A percentile compares a stretch with the other conserved stretches of the same genome.
phyloP scores from a whole-genome alignment of 2,329 filamentous ascomycete species.

The Rugonectria rugulosa region DNA sequence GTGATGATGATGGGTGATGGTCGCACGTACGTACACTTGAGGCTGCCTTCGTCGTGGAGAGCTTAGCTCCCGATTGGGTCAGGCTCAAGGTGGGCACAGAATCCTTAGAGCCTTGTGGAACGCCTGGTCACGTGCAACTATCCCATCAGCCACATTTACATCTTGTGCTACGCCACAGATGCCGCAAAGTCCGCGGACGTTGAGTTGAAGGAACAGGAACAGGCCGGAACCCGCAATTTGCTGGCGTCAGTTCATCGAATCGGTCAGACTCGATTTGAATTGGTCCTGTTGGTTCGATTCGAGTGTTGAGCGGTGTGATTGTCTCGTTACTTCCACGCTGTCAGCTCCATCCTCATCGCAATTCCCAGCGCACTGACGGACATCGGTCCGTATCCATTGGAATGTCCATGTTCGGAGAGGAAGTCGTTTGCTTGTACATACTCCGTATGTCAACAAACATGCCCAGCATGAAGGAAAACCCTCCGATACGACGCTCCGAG shows the following conservation, averaged over 20 bases:
- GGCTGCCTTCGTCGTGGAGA: conserved; percentile 41
- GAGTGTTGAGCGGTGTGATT: not conserved
- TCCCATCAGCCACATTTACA: conserved; percentile 17
- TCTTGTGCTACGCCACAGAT: not conserved
- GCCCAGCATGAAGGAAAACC: not conserved
- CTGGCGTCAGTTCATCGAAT: not conserved
- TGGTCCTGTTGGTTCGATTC: not conserved
- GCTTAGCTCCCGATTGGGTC: conserved; percentile 42
- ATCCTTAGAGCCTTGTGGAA: conserved; percentile 14
- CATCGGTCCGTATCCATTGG: no score
- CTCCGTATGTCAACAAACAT: no score
- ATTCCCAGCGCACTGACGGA: not conserved
- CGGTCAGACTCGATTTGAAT: not conserved
- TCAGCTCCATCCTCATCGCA: not conserved
- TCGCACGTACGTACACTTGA: conserved; percentile 43
- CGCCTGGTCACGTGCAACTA: conserved; percentile 18
- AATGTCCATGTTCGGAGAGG: no score
- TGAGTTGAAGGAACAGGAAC: no score
- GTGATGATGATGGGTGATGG: no score
- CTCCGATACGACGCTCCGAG: no score
- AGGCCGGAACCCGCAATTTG: not conserved
- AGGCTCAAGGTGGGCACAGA: conserved; percentile 22
- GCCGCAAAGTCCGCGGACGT: no score
- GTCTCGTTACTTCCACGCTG: not conserved
- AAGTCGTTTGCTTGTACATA: no score